A percentile compares a stretch with the other conserved stretches of the same genome.
Conservation (phyloP, 768 basidiomycete species). For the Jaapia argillacea region DNA sequence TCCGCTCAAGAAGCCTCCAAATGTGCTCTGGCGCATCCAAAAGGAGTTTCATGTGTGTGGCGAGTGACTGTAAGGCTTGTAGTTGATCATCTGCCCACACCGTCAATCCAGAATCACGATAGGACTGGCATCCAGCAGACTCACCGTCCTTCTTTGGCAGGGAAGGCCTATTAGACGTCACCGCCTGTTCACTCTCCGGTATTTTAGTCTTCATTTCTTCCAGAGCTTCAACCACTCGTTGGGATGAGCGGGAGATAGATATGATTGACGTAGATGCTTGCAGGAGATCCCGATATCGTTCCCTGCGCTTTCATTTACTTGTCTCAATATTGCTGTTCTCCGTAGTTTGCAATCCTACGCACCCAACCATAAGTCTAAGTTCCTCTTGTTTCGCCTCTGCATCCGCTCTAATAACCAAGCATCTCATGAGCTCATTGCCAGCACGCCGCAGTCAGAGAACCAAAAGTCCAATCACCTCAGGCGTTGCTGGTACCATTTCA, state of each 20-base stretch:
- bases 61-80: conserved; percentile 58
- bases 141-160: conserved; percentile 32
- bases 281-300: conserved; percentile 81
- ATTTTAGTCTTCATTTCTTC: conserved; percentile 52
- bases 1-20: conserved; percentile 78
- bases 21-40: conserved; percentile 88
- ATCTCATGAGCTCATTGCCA: too few relatives aligned
- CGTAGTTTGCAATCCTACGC: conserved; percentile 26
- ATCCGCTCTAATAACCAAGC: conserved; percentile 44
- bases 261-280: conserved; percentile 84
- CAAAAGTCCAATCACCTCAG: too few relatives aligned
- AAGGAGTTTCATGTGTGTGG: conserved; percentile 86
- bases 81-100: conserved; percentile 49
- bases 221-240: conserved; percentile 51
- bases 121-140: too few relatives aligned
- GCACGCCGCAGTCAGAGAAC: too few relatives aligned
- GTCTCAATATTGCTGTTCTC: conserved; percentile 15
- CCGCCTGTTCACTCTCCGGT: conserved; percentile 33
- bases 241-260: conserved; percentile 59
- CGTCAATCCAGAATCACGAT: neutral
- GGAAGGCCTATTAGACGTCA: conserved; percentile 30
- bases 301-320: conserved; percentile 56
- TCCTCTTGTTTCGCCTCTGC: conserved; percentile 86
- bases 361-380: conserved; percentile 87
- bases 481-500: conserved; percentile 43